Conservation (phyloP, 352 stramenopile genomes). For the Pythium oligandrum region DNA sequence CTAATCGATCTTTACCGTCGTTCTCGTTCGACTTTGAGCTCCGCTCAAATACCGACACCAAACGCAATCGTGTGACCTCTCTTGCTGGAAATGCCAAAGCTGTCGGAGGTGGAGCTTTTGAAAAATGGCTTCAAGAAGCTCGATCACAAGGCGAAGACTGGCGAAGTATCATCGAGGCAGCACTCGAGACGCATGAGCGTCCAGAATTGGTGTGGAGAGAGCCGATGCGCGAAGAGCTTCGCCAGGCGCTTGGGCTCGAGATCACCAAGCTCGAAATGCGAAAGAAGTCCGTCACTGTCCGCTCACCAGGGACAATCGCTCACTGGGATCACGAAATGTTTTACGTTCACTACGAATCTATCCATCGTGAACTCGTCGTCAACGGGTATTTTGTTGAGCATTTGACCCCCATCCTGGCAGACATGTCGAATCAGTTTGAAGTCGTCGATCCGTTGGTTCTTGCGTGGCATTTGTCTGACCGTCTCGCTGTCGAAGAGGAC, state of each 20-base stretch:
- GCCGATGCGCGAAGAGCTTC: slow-evolving; percentile 61
- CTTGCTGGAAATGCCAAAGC: background rate
- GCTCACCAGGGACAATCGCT: slow-evolving; percentile 19
- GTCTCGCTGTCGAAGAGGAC: slow-evolving; percentile 57
- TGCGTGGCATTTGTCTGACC: slow-evolving; percentile 77
- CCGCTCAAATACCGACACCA: slow-evolving; percentile 33
- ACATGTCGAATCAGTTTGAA: slow-evolving; percentile 63
- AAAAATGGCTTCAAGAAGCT: slow-evolving; percentile 61
- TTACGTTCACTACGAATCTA: slow-evolving; percentile 66
- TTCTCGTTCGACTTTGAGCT: slow-evolving; percentile 71
- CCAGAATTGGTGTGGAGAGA: slow-evolving; percentile 71
- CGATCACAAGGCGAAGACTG: slow-evolving; percentile 68
- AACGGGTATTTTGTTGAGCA: slow-evolving; percentile 79
- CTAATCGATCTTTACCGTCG: slow-evolving; percentile 45
- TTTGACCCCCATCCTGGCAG: slow-evolving; percentile 60
- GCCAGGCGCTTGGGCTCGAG: slow-evolving; percentile 43
- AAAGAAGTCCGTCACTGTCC: slow-evolving; percentile 8
- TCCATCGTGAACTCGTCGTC: slow-evolving; percentile 69
- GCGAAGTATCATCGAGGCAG: slow-evolving; percentile 58
- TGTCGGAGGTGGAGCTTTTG: slow-evolving; percentile 30
- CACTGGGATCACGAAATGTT: slow-evolving; percentile 83
- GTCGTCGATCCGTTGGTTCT: slow-evolving; percentile 67
- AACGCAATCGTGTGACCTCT: slow-evolving; percentile 28
- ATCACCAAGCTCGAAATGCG: slow-evolving; percentile 45
- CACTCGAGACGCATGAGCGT: slow-evolving; percentile 52